Base-by-base conservation (phyloP, 2,329 filamentous ascomycete species). In the Paramyrothecium roridum region DNA sequence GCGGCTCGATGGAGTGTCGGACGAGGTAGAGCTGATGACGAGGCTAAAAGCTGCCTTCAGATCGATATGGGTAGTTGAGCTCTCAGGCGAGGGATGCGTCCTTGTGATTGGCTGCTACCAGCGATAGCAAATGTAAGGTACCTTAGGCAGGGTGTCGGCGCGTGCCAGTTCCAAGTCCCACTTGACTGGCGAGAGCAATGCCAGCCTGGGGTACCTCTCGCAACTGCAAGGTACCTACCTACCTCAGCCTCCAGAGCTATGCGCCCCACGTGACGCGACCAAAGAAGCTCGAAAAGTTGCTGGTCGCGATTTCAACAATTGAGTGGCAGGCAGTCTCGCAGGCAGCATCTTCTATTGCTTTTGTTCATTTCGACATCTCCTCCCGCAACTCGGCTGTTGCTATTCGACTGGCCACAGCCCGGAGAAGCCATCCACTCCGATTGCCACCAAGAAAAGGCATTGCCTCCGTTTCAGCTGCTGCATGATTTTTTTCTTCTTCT, bases 11-110 rank as follows among this genome's bases (percentile, higher is more conserved):
- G 37, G 37, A 43, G 37, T 13, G 37, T 43, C 37, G 57, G 61
- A 56, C 55, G 63, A 65, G 61, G 63, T 60, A 66, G 67, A 70
- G 73, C 73, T 75, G 78, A 79, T 81, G 78, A 81, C 79, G 79
- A 81, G 77, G 78, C 78, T 78, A 74, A 70, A 22, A 22, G 46
- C 23, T 43, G 37, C 37, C 37, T 43, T 43, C 37, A 43, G 37
- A 43, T 43, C 37, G 37, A 19, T 43, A 43, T 19, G 37, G 37
- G 37, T n/a, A 43, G 37, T 43, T 43, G 37, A 17, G n/a, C 37
- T 43, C 37, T 19, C 37, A 43, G 37, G 46, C 46, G 20, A 48
- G 46, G 8, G 12, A 6, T 6, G 13, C n/a, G 37, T 13, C 13
- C 7, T 13, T 43, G 37, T 43, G 37, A 43, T 43, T 43, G 37